Percentiles rank a stretch among this genome's conserved stretches.
Evolutionary conservation across 495 filamentous ascomycete genomes (phyloP).

Genomic region (Delitschia confertaspora): DNA sequence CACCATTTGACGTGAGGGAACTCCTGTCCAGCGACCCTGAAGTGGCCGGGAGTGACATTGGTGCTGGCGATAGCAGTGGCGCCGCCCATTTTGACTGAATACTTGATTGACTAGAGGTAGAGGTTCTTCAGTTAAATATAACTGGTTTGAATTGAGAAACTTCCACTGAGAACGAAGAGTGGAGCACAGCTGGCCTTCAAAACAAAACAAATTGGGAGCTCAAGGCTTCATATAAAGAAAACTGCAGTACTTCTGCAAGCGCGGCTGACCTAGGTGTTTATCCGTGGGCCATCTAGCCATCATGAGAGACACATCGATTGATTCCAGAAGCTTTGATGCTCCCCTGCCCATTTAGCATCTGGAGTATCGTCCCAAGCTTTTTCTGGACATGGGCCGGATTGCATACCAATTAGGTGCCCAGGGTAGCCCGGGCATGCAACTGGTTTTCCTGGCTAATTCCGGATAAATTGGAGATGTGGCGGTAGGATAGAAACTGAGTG

Average conservation of each 20-base stretch:
- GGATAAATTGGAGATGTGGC: constrained; percentile 14
- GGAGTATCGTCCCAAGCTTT: constrained; percentile 8
- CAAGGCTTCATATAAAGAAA: constrained; percentile 6
- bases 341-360: constrained; percentile 4
- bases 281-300: constrained; percentile 13
- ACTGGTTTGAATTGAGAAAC: neutral
- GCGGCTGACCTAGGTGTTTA: constrained; percentile 13
- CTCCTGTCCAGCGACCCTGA: constrained; percentile 24
- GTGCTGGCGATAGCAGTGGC: constrained; percentile 2
- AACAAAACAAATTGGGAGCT: neutral
- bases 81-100: constrained; percentile 9
- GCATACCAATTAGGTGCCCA: constrained; percentile 16
- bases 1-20: constrained; percentile 24
- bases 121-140: constrained; percentile 8
- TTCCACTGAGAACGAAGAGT: constrained; percentile 8
- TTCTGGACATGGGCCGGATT: neutral
- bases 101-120: neutral
- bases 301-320: constrained; percentile 9
- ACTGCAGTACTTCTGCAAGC: constrained; percentile 2
- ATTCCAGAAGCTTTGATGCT: constrained; percentile 14
- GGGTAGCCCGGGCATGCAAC: neutral
- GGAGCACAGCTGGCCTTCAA: neutral
- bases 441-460: constrained; percentile 10
- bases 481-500: neutral
- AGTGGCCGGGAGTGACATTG: constrained; percentile 19